A percentile compares a stretch with the other conserved stretches of the same genome.
phyloP scores from a whole-genome alignment of 345 rosid species.

The Abelmoschus esculentus region DNA sequence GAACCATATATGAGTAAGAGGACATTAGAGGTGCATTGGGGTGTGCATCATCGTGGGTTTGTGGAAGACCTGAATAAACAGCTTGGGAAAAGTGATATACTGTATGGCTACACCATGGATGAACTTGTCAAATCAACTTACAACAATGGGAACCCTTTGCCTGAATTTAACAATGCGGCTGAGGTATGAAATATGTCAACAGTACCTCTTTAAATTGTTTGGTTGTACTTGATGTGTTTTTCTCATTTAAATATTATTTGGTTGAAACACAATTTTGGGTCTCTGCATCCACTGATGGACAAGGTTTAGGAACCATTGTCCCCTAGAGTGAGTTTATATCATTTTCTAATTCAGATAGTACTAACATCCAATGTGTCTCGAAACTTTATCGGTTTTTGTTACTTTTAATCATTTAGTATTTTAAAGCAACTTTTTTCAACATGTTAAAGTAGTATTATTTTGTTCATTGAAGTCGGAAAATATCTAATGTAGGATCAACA shows the following conservation, averaged over 20 bases:
- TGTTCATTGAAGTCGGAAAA: not conserved
- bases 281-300: no score
- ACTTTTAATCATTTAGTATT: not conserved
- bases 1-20: slow-evolving; percentile 81
- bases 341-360: not conserved
- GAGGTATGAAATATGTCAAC: slow-evolving; percentile 33
- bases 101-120: slow-evolving; percentile 78
- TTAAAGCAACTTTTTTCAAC: not conserved
- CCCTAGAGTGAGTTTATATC: not conserved
- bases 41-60: slow-evolving; percentile 55
- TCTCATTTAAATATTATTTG: no score
- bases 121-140: slow-evolving; percentile 77
- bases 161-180: slow-evolving; percentile 80
- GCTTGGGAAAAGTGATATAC: slow-evolving; percentile 45
- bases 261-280: no score
- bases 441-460: slow-evolving; percentile 2
- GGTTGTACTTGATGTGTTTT: not conserved
- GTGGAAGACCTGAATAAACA: slow-evolving; percentile 65
- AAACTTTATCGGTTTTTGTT: not conserved
- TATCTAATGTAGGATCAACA: not conserved
- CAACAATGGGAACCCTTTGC: slow-evolving; percentile 77
- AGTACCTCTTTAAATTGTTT: not conserved
- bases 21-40: slow-evolving; percentile 78
- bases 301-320: not conserved
- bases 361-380: not conserved